Evolutionary conservation across 1,139 yeast genomes (phyloP).

Genomic region (Sugiyamaella pinicola): DNA sequence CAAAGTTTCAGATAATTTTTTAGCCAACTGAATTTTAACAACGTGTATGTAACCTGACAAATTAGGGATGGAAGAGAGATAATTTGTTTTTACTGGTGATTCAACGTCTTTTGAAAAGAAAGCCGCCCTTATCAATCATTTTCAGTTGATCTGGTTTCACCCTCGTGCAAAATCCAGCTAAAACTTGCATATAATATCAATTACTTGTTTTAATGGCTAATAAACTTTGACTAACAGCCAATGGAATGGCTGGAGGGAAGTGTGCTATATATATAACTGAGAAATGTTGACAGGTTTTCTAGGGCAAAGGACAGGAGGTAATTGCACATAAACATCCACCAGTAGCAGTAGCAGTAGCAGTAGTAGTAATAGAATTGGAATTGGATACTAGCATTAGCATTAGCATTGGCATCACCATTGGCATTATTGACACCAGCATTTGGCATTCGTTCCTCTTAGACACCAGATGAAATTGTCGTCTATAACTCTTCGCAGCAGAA

Average conservation of each 20-base stretch:
- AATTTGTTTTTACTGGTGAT: too few species aligned
- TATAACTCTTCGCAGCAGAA: slow-evolving; percentile 11
- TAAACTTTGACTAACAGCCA: background rate
- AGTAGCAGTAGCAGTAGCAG: too few species aligned
- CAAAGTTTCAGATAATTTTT: background rate
- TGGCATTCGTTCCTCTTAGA: too few species aligned
- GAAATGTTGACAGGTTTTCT: background rate
- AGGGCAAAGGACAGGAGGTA: too few species aligned
- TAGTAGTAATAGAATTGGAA: too few species aligned
- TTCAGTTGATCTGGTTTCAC: background rate
- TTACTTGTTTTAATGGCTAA: background rate
- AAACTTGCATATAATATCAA: slow-evolving; percentile 5
- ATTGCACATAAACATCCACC: too few species aligned
- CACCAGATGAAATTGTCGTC: background rate
- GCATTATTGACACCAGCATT: too few species aligned
- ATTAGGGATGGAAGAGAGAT: too few species aligned
- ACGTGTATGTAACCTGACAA: background rate
- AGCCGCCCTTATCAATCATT: too few species aligned
- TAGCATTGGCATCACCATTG: background rate
- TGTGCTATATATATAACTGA: background rate
- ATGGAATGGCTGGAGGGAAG: too few species aligned
- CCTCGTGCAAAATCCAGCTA: background rate
- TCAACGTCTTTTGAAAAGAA: too few species aligned
- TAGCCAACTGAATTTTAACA: background rate
- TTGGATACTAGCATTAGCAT: background rate